Base-by-base conservation (phyloP, 1,139 yeast genomes). In the Scheffersomyces parashehatae region DNA sequence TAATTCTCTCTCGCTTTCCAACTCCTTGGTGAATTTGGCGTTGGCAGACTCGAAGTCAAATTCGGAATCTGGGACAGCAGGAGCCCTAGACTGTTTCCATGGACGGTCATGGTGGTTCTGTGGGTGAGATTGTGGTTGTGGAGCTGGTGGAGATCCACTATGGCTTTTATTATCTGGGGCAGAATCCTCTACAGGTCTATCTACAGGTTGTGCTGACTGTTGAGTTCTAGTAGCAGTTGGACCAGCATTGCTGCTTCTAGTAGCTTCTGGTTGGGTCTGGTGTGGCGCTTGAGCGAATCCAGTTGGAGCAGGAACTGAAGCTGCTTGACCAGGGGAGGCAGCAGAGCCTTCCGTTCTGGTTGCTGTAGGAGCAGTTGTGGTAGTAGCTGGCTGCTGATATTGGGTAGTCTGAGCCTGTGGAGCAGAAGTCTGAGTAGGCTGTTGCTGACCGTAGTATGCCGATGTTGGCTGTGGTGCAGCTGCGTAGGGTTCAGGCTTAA, bases 61-160 rank as follows among this genome's bases (percentile, higher is more conserved):
- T 42, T 62, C 77, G 12, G 56, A 66, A 9, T 53, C 52, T 20
- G 61, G 64, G 35, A 56, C 42, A 13, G 47, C 54, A 74, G 82
- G 44, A 77, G 85, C 54, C 14, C 32, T 29, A 31, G 32, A 29
- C 55, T 39, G 46, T 50, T 38, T 48, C n/a, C 53, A 28, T 39
- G 39, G 35, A 49, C 54, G 37, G 48, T 52, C 42, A 50, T 55
- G 35, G 40, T 51, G 37, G 40, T 54, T n/a, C 13, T 32, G 29
- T 40, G 33, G 20, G 40, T 70, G 82, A 56, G 83, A 84, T 56
- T 55, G 75, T 31, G 15, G 35, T 11, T 13, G 35, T n/a, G 35
- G 35, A 60, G 89, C 83, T 63, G 85, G 90, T 5, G 85, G 84
- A 63, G 90, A 90, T 32, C 82, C 82, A 58, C 61, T 78, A 59